A percentile compares a stretch with the other conserved stretches of the same genome.
These are phyloP conservation scores for Leucocoprinus leucothites DNA, from an alignment of 768 basidiomycete genomes.

Conservation along the genomic window DNA sequence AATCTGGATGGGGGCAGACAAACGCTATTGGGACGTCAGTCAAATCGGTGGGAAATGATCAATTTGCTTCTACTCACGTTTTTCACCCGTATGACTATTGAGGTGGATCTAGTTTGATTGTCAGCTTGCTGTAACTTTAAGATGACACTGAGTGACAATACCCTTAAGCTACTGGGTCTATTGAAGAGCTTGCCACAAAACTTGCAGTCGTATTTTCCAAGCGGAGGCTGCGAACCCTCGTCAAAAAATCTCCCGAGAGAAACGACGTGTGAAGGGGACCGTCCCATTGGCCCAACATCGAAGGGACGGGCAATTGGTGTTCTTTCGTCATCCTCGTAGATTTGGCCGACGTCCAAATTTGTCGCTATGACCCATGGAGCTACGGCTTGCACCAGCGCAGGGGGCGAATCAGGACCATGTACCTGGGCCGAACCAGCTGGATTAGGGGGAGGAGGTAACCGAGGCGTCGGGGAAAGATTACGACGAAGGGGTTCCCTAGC, in stretches of 20 bases:
- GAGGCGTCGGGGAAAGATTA: neutral
- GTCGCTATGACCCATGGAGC: constrained; percentile 26
- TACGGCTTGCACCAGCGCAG: constrained; percentile 14
- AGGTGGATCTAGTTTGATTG: constrained; percentile 60
- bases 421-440: neutral
- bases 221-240: constrained; percentile 7
- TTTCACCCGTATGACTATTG: constrained; percentile 83
- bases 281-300: constrained; percentile 3
- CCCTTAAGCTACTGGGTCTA: constrained; percentile 81
- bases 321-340: constrained; percentile 31
- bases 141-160: constrained; percentile 24
- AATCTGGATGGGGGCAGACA: constrained; percentile 68
- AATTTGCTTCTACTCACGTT: constrained; percentile 50
- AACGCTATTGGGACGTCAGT: constrained; percentile 47
- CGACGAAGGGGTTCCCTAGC: neutral
- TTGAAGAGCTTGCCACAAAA: constrained; percentile 83
- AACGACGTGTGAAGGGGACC: constrained; percentile 3
- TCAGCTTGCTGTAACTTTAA: constrained; percentile 2
- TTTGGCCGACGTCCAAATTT: constrained; percentile 16
- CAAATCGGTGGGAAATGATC: constrained; percentile 5
- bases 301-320: constrained; percentile 28
- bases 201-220: constrained; percentile 68
- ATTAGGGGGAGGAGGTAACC: constrained; percentile 2
- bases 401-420: constrained; percentile 14
- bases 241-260: constrained; percentile 8